A percentile compares a stretch with the other conserved stretches of the same genome.
Evolutionary conservation across 306 rosid species (phyloP).

Genomic region (Corylus heterophylla): DNA sequence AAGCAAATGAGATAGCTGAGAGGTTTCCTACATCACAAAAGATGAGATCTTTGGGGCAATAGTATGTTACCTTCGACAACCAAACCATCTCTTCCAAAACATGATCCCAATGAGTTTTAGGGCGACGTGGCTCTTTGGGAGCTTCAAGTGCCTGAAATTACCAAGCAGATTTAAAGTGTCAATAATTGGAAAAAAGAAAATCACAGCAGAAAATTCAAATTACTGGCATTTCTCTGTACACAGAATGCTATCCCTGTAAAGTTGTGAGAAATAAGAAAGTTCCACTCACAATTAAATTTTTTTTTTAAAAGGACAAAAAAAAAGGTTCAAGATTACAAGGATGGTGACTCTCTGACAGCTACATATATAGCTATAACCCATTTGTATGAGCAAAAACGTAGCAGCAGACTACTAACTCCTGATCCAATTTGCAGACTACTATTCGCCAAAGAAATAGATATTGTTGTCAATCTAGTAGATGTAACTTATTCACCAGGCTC

Average conservation of each 20-base stretch:
- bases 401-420: background rate
- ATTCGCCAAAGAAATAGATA: background rate
- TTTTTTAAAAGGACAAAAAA: background rate
- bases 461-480: background rate
- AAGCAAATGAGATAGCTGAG: background rate
- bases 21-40: slow-evolving; percentile 4
- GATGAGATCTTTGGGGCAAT: slow-evolving; percentile 23
- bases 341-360: background rate
- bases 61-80: slow-evolving; percentile 78
- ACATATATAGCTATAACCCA: background rate
- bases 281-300: background rate
- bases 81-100: slow-evolving; percentile 98
- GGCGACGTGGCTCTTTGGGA: slow-evolving; percentile 81
- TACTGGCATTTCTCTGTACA: background rate
- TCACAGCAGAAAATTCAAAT: slow-evolving; percentile 21
- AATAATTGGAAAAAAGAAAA: slow-evolving; percentile 28
- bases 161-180: slow-evolving; percentile 20
- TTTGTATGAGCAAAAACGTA: background rate
- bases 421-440: background rate
- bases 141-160: slow-evolving; percentile 79
- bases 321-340: background rate
- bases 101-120: slow-evolving; percentile 99
- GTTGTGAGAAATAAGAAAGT: slow-evolving; percentile 1
- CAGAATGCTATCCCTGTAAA: slow-evolving; percentile 5
- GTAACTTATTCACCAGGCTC: background rate